Evolutionary conservation across 139 green algal species (phyloP), one percentile per base, ranked within the genome.

Genomic region (Tetradesmus lagerheimii): DNA sequence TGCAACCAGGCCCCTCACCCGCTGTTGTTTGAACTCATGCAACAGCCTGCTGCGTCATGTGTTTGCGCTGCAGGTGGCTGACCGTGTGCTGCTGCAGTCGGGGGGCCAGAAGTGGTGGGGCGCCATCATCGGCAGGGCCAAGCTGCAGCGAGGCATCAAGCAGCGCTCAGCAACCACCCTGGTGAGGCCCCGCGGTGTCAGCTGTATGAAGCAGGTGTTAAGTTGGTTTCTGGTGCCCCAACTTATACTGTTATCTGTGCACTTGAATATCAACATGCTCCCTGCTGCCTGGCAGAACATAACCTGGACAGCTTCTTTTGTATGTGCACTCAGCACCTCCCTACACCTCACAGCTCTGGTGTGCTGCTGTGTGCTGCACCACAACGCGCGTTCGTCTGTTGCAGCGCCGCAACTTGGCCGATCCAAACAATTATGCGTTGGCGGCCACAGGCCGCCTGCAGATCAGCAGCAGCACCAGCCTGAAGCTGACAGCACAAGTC

Each of bases 71-170:
- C 94, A 97, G 95, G 95, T 97, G 14, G n/a, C 95, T n/a, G 96
- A 97, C 83, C 90, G 96, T 4, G 90, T 94, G 16, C 77, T 97
- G 50, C 62, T 92, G 29, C 94, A 96, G 67, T 77, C 91, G 8
- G 92, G 92, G 5, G 90, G 94, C 16, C 57, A 76, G 9, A 82
- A 86, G 4, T 98, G 96, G 95, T 98, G 96, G 96, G 90, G 89
- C 8, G 86, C 91, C 3, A 43, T 98, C 45, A 93, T 86, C 34
- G 93, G 91, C 15, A 90, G 93, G 4, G 81, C 91, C 27, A 94
- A 94, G 34, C 76, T 89, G 75, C 94, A 96, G 83, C 90, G 91
- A 4, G 43, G 29, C 27, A 37, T 80, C 25, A 47, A 88, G 38
- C 62, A 88, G 39, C 64, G 38, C 2, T 2, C 6, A 35, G 23